These are phyloP conservation scores for Cyathus striatus DNA, from an alignment of 768 basidiomycete genomes.

Conservation along the genomic window DNA sequence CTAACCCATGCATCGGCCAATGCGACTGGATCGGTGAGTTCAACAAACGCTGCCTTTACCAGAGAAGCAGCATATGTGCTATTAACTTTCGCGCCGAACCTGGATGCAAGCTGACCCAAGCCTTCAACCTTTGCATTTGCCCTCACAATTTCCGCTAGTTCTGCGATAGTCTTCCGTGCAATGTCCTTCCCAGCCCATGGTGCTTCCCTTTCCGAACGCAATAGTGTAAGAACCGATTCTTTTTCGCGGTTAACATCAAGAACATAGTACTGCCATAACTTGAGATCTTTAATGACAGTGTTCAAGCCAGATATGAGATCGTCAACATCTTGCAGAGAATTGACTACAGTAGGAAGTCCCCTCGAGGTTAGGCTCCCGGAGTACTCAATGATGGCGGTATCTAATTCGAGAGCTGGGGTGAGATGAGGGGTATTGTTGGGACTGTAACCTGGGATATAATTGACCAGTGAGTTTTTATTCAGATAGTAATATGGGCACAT, in stretches of 20 bases:
- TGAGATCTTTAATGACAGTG: conserved; percentile 52
- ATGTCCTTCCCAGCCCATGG: conserved; percentile 63
- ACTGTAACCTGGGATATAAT: conserved; percentile 67
- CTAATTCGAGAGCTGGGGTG: conserved; percentile 87
- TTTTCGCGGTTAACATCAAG: conserved; percentile 69
- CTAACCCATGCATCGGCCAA: conserved; percentile 70
- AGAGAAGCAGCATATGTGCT: conserved; percentile 67
- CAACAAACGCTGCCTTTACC: conserved; percentile 59
- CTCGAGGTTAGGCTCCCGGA: conserved; percentile 58
- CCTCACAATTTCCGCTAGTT: conserved; percentile 64
- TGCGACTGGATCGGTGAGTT: conserved; percentile 40
- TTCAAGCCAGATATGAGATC: conserved; percentile 60
- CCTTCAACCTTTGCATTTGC: conserved; percentile 50
- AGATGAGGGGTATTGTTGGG: conserved; percentile 90
- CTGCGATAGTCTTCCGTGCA: conserved; percentile 50
- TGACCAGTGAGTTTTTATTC: not conserved
- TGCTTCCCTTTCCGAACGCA: conserved; percentile 40
- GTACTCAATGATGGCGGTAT: conserved; percentile 80
- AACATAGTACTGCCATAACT: conserved; percentile 94
- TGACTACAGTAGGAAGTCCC: conserved; percentile 69
- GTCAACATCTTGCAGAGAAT: conserved; percentile 64
- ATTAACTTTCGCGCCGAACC: conserved; percentile 66
- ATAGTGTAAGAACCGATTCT: conserved; percentile 46
- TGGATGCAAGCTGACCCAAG: conserved; percentile 53
- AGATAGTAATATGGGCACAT: conserved; percentile 14